A percentile compares a stretch with the other conserved stretches of the same genome.
phyloP scores from a whole-genome alignment of 352 stramenopile genomes.

The Globisporangium middletonii region DNA sequence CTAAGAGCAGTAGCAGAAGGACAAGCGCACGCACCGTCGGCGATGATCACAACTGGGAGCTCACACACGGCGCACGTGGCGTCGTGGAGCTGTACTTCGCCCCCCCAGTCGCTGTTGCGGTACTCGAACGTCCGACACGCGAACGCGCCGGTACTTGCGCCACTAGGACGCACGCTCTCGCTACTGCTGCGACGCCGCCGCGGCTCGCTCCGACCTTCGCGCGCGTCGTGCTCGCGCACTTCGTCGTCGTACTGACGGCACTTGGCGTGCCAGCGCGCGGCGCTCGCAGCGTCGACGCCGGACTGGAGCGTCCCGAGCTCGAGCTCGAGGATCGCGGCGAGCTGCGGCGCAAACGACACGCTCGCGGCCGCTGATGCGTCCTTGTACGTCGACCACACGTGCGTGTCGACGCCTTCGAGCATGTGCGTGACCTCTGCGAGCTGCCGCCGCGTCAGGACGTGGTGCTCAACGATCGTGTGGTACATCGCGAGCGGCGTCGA shows the following conservation, averaged over 20 bases:
- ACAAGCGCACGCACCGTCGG: slow-evolving; percentile 38
- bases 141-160: not conserved
- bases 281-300: slow-evolving; percentile 38
- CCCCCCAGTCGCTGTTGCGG: slow-evolving; percentile 82
- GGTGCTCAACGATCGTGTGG: slow-evolving; percentile 68
- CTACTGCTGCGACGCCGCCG: not conserved
- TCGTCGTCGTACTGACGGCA: slow-evolving; percentile 46
- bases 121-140: slow-evolving; percentile 65
- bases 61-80: slow-evolving; percentile 67
- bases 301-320: slow-evolving; percentile 40
- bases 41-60: slow-evolving; percentile 77
- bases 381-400: slow-evolving; percentile 78
- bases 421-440: slow-evolving; percentile 60
- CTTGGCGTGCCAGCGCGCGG: slow-evolving; percentile 47
- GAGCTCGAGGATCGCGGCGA: slow-evolving; percentile 60
- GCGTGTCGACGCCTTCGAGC: slow-evolving; percentile 77
- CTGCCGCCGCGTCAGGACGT: slow-evolving; percentile 62
- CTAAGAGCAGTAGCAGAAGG: slow-evolving; percentile 1
- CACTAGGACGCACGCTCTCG: not conserved
- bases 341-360: slow-evolving; percentile 65
- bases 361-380: slow-evolving; percentile 37
- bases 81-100: slow-evolving; percentile 82
- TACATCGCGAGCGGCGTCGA: slow-evolving; percentile 66
- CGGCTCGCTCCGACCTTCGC: not conserved
- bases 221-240: slow-evolving; percentile 10